Evolutionary conservation across 257 asterid species (phyloP).

Genomic region (Datura wrightii): DNA sequence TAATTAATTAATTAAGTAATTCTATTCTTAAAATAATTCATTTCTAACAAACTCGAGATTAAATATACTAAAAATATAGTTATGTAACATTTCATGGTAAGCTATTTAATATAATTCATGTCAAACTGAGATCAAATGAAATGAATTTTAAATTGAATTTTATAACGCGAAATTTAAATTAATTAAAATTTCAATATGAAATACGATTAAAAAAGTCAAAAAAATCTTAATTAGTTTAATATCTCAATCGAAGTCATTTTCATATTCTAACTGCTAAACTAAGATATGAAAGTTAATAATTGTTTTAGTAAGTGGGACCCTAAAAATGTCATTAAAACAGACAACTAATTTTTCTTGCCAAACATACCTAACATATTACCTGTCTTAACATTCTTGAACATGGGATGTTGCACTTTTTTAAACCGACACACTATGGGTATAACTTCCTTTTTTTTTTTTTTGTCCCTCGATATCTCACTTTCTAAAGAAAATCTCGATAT

Average conservation of each 20-base stretch:
- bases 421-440: too few relatives aligned
- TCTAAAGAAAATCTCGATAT: too few relatives aligned
- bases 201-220: too few relatives aligned
- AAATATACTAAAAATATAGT: not conserved
- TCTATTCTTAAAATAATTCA: not conserved
- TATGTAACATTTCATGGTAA: not conserved
- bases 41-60: not conserved
- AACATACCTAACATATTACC: conserved; percentile 12
- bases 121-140: not conserved
- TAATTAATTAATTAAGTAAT: not conserved
- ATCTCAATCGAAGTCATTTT: not conserved
- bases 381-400: not conserved
- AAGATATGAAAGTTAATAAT: not conserved
- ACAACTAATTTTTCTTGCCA: not conserved
- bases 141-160: not conserved
- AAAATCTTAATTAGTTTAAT: not conserved
- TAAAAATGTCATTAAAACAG: not conserved
- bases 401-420: not conserved
- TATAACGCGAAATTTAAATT: too few relatives aligned
- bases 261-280: not conserved
- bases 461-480: too few relatives aligned
- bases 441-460: too few relatives aligned
- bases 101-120: not conserved
- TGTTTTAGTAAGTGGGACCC: not conserved
- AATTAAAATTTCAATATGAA: too few relatives aligned